Conservation (phyloP, 2,329 filamentous ascomycete genomes). For the Colletotrichum tofieldiae region DNA sequence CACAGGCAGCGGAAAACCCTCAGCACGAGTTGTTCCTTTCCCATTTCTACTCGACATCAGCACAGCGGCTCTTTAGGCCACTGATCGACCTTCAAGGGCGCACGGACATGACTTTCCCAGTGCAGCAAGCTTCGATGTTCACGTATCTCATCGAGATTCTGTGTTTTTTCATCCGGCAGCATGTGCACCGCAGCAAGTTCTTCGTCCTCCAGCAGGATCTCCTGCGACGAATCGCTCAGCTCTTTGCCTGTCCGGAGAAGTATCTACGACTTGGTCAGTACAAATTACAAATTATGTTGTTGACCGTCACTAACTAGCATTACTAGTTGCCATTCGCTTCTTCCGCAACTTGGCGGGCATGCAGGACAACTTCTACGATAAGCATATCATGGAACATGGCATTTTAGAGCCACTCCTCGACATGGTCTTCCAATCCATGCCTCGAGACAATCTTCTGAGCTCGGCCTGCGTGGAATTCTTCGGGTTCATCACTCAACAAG, state of each 20-base stretch:
- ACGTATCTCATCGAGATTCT: conserved; percentile 93
- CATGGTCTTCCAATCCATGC: conserved; percentile 87
- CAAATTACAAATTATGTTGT: not conserved
- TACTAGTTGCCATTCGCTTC: conserved; percentile 88
- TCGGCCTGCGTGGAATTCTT: conserved; percentile 96
- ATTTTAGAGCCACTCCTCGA: conserved; percentile 89
- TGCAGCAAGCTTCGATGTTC: conserved; percentile 91
- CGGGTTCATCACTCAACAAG: conserved; percentile 83
- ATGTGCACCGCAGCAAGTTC: conserved; percentile 87
- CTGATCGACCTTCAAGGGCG: conserved; percentile 84
- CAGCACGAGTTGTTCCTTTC: conserved; percentile 90
- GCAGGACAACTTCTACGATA: conserved; percentile 92
- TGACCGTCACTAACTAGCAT: not conserved
- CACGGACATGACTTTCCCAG: conserved; percentile 78
- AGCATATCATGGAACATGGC: conserved; percentile 85
- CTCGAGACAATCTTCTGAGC: conserved; percentile 92
- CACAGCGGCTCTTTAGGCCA: conserved; percentile 87
- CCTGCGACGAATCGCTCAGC: conserved; percentile 83
- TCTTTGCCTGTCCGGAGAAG: conserved; percentile 89
- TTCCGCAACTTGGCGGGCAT: conserved; percentile 89
- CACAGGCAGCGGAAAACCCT: conserved; percentile 69
- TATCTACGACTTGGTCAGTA: conserved; percentile 88
- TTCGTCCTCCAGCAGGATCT: conserved; percentile 89
- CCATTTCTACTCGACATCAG: conserved; percentile 91
- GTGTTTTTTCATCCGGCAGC: conserved; percentile 93